Evolutionary conservation across 257 asterid species (phyloP).

Genomic region (Lycium ferocissimum): DNA sequence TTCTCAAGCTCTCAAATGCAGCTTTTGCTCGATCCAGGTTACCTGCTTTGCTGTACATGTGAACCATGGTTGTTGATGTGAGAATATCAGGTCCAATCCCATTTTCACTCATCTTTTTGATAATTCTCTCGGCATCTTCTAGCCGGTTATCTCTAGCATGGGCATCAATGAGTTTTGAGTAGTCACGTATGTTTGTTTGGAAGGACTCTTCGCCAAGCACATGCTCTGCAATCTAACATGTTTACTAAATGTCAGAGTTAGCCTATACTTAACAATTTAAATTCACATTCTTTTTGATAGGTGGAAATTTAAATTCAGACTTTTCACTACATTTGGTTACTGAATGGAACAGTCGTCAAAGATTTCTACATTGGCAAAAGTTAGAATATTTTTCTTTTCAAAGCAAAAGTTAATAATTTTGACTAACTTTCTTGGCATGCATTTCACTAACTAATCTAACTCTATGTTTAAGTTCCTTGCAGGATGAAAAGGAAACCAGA

Average conservation of each 20-base stretch:
- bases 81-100: slow-evolving; percentile 72
- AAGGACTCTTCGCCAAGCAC: slow-evolving; percentile 77
- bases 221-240: slow-evolving; percentile 72
- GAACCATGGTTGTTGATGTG: slow-evolving; percentile 53
- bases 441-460: neutral
- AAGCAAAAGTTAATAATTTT: neutral
- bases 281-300: neutral
- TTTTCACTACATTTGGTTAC: neutral
- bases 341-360: neutral
- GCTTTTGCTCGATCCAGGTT: slow-evolving; percentile 60
- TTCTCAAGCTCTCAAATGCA: slow-evolving; percentile 55
- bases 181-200: slow-evolving; percentile 70
- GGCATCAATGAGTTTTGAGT: slow-evolving; percentile 69
- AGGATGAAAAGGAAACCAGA: neutral
- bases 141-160: slow-evolving; percentile 55
- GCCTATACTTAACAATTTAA: neutral
- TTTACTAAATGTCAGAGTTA: neutral
- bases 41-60: slow-evolving; percentile 75
- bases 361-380: neutral
- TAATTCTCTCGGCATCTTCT: slow-evolving; percentile 77
- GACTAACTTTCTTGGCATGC: neutral
- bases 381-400: neutral
- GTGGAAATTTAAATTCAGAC: neutral
- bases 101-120: slow-evolving; percentile 69
- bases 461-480: neutral